These are phyloP conservation scores for Hevea brasiliensis DNA, from an alignment of 345 rosid species.

Conservation along the genomic window DNA sequence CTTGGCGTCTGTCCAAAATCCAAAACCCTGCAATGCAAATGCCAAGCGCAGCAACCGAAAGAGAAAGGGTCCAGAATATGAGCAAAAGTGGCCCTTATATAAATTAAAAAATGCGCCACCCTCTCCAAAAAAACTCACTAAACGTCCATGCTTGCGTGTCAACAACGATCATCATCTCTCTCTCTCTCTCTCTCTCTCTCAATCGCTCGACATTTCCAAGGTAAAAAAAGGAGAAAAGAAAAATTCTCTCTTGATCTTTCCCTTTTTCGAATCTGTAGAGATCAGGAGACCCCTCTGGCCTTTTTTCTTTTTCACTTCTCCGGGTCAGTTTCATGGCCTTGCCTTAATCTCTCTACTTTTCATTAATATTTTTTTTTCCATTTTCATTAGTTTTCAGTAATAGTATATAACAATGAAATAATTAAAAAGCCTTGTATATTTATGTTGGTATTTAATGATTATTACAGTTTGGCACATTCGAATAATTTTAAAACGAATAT, in stretches of 20 bases:
- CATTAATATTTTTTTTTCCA: neutral
- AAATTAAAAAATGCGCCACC: no score
- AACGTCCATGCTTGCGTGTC: slow-evolving; percentile 1
- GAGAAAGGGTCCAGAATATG: no score
- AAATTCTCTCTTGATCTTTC: neutral
- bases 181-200: no score
- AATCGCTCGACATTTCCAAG: slow-evolving; percentile 17
- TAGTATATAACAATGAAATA: neutral
- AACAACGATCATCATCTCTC: neutral
- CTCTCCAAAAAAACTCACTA: neutral
- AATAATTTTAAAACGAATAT: slow-evolving; percentile 6
- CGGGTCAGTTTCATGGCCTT: slow-evolving; percentile 2
- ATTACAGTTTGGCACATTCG: slow-evolving; percentile 11
- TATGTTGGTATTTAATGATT: neutral
- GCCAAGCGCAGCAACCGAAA: no score
- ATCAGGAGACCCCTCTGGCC: neutral
- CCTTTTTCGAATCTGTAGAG: neutral
- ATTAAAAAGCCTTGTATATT: neutral
- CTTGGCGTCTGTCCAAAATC: no score
- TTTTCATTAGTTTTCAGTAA: neutral
- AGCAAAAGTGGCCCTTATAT: no score
- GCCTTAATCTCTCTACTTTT: neutral
- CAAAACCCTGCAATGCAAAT: no score
- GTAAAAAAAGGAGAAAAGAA: neutral
- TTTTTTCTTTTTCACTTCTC: no score